Evolutionary conservation across 2,329 filamentous ascomycete species (phyloP).

Genomic region (Coniochaeta sp.): DNA sequence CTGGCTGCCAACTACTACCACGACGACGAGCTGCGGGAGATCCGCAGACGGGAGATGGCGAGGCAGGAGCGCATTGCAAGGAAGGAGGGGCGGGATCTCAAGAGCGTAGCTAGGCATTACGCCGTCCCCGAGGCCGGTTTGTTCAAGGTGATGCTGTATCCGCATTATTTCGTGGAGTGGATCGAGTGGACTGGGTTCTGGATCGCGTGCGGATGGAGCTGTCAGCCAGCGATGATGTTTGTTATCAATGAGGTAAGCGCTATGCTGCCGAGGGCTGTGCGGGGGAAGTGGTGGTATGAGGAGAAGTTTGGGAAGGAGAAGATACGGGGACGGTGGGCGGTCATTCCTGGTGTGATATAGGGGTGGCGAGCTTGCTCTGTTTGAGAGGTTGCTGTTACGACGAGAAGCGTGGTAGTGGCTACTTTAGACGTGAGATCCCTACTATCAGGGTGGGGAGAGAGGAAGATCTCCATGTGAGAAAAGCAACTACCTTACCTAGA

Average conservation of each 20-base stretch:
- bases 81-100: conserved; percentile 20
- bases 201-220: conserved; percentile 60
- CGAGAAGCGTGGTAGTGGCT: background rate
- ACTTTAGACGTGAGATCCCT: no score
- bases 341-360: conserved; percentile 46
- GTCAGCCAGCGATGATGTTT: conserved; percentile 72
- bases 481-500: no score
- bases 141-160: conserved; percentile 77
- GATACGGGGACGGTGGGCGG: conserved; percentile 66
- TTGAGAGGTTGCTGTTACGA: background rate
- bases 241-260: conserved; percentile 79
- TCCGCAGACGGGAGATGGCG: conserved; percentile 62
- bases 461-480: no score
- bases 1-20: conserved; percentile 79
- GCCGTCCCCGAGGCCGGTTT: conserved; percentile 76
- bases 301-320: conserved; percentile 81
- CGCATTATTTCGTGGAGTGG: conserved; percentile 97
- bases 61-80: conserved; percentile 41
- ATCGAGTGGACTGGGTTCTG: conserved; percentile 90
- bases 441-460: no score
- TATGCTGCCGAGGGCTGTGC: conserved; percentile 81
- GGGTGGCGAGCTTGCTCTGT: background rate
- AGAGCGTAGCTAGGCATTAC: conserved; percentile 68
- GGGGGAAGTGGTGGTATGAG: conserved; percentile 79
- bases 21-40: conserved; percentile 83